Conservation (phyloP, 257 asterid genomes). For the Buddleja alternifolia region DNA sequence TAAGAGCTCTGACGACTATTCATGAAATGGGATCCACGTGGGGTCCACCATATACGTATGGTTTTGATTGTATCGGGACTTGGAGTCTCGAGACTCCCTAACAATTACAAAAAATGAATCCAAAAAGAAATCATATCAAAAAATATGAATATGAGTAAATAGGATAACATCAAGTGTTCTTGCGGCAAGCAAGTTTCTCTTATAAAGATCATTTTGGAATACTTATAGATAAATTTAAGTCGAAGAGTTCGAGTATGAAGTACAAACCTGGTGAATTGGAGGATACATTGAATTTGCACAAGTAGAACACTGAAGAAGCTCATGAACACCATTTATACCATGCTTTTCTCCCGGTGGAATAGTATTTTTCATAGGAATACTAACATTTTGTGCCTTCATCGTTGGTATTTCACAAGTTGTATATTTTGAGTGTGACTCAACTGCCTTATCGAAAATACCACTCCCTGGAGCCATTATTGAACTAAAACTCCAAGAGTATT, state of each 20-base stretch:
- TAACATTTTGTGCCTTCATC: constrained; percentile 46
- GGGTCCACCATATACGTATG: too few species aligned
- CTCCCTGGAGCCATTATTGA: constrained; percentile 68
- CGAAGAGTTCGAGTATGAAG: constrained; percentile 7
- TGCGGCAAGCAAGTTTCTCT: background rate
- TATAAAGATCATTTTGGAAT: background rate
- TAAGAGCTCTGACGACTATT: too few species aligned
- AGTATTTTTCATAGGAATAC: constrained; percentile 25
- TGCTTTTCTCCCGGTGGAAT: constrained; percentile 44
- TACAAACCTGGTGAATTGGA: constrained; percentile 83
- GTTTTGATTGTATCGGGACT: too few species aligned
- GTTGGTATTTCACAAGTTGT: constrained; percentile 38
- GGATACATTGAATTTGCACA: constrained; percentile 73
- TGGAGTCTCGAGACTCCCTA: too few species aligned
- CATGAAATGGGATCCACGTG: too few species aligned
- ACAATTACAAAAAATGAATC: too few species aligned
- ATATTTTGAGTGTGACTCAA: constrained; percentile 47
- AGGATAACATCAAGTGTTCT: background rate
- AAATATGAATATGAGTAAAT: too few species aligned
- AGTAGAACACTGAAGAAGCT: constrained; percentile 78
- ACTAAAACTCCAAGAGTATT: constrained; percentile 7
- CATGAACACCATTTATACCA: constrained; percentile 56
- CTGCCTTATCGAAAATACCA: constrained; percentile 54
- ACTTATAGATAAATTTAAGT: constrained; percentile 12
- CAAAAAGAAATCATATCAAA: too few species aligned